Evolutionary conservation across 345 rosid genomes (phyloP).

Genomic region (Cardamine occulta): DNA sequence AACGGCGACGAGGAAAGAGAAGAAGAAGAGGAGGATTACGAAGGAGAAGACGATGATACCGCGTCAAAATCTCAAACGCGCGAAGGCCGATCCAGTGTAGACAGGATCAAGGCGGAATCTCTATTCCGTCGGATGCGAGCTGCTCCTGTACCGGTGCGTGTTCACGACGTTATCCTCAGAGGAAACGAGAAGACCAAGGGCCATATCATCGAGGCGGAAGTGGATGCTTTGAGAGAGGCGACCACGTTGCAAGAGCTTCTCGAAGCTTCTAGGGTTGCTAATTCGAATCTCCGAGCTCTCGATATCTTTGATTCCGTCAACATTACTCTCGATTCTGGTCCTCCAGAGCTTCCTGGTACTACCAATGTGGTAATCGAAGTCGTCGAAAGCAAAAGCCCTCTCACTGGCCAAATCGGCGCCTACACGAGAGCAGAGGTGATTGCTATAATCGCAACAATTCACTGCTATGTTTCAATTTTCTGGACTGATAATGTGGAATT

Average conservation of each 20-base stretch:
- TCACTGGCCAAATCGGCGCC: slow-evolving; percentile 74
- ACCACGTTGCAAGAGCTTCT: slow-evolving; percentile 76
- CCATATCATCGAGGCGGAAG: slow-evolving; percentile 68
- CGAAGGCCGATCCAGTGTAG: slow-evolving; percentile 42
- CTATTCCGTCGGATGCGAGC: slow-evolving; percentile 55
- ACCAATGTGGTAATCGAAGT: slow-evolving; percentile 77
- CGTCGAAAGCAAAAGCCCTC: slow-evolving; percentile 60
- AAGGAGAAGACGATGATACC: slow-evolving; percentile 42
- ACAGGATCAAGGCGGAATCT: slow-evolving; percentile 51
- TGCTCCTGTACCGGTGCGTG: slow-evolving; percentile 70
- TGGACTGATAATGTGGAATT: slow-evolving; percentile 11
- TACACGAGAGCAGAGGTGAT: slow-evolving; percentile 78
- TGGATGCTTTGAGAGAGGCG: slow-evolving; percentile 60
- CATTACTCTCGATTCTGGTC: slow-evolving; percentile 85
- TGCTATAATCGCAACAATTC: background rate
- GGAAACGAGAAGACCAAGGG: slow-evolving; percentile 89
- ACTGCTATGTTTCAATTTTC: background rate
- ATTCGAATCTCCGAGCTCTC: slow-evolving; percentile 64
- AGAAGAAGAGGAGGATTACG: slow-evolving; percentile 46
- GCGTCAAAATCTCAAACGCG: slow-evolving; percentile 39
- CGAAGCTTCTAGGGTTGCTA: slow-evolving; percentile 62
- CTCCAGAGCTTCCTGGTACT: slow-evolving; percentile 86
- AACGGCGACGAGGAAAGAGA: slow-evolving; percentile 28
- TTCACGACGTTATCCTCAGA: slow-evolving; percentile 76
- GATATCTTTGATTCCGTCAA: slow-evolving; percentile 81